Percentiles rank a stretch among this genome's conserved stretches.
phyloP scores from a whole-genome alignment of 2,329 filamentous ascomycete genomes.

The Tolypocladium nubicola region DNA sequence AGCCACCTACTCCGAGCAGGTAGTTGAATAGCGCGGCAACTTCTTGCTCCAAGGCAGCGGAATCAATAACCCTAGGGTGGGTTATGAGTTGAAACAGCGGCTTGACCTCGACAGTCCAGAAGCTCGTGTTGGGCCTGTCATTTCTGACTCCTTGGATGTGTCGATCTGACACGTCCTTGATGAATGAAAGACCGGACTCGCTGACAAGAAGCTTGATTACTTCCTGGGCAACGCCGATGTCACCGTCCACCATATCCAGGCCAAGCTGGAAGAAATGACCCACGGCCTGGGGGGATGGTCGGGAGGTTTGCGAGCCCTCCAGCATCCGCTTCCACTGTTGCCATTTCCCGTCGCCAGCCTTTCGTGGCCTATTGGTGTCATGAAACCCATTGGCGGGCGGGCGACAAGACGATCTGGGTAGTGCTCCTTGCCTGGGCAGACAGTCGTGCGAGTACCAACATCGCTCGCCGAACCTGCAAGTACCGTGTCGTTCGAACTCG shows the following conservation, averaged over 20 bases:
- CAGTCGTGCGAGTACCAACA: conserved; percentile 5
- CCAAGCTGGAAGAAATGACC: conserved; percentile 9
- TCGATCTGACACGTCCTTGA: conserved; percentile 14
- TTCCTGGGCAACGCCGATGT: conserved; percentile 9
- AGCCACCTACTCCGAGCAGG: conserved; percentile 21
- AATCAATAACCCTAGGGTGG: conserved; percentile 22
- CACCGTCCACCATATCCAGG: conserved; percentile 10
- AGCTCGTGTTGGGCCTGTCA: neutral
- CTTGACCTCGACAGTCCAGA: conserved; percentile 16
- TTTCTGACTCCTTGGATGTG: conserved; percentile 7
- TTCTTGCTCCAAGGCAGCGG: conserved; percentile 26
- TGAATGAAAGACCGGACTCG: conserved; percentile 17
- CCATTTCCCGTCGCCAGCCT: conserved; percentile 6
- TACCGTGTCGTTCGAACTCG: neutral
- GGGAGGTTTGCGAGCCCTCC: neutral
- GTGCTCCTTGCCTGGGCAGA: too few species aligned
- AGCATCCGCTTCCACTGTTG: conserved; percentile 10
- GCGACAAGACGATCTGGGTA: neutral
- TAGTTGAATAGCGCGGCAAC: conserved; percentile 23
- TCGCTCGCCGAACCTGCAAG: conserved; percentile 6
- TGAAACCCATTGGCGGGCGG: neutral
- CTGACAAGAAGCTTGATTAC: conserved; percentile 12
- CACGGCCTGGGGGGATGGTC: neutral
- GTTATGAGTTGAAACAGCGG: conserved; percentile 25
- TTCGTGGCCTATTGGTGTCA: neutral